These are phyloP conservation scores for Curvularia sp. DNA, from an alignment of 2,329 filamentous ascomycete species.

Conservation along the genomic window DNA sequence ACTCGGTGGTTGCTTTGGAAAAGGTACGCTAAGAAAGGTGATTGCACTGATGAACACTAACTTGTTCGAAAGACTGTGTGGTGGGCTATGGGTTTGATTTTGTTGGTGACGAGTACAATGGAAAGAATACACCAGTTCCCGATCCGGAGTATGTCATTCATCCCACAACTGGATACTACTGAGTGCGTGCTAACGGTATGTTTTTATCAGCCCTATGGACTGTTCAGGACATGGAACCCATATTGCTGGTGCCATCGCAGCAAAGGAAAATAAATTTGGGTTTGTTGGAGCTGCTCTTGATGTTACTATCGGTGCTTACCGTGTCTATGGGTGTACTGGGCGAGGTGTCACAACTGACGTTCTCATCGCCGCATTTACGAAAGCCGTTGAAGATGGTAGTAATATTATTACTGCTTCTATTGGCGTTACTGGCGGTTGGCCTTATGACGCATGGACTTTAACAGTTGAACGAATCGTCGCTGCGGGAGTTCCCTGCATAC, in stretches of 20 bases:
- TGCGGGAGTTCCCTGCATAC: background rate
- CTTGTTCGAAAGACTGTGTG: background rate
- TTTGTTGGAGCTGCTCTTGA: slow-evolving; percentile 1
- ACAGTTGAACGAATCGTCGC: background rate
- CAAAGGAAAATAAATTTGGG: background rate
- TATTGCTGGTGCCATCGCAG: slow-evolving; percentile 1
- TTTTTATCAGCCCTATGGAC: too few relatives aligned
- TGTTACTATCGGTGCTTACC: too few relatives aligned
- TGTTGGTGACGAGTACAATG: background rate
- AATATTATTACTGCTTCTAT: slow-evolving; percentile 5
- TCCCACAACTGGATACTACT: too few relatives aligned
- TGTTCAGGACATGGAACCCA: slow-evolving; percentile 2
- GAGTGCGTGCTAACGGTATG: too few relatives aligned
- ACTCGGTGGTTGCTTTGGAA: slow-evolving; percentile 2
- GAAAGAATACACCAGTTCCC: background rate
- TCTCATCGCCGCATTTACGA: background rate
- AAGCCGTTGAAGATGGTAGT: background rate
- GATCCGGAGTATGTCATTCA: too few relatives aligned
- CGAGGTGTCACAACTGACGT: background rate
- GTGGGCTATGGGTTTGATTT: background rate
- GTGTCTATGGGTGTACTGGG: background rate
- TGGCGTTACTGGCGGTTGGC: background rate
- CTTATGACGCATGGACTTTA: background rate
- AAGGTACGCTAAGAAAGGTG: too few relatives aligned
- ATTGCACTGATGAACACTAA: too few relatives aligned